Conservation (phyloP, 495 filamentous ascomycete species). For the Aspergillus ostianus region DNA sequence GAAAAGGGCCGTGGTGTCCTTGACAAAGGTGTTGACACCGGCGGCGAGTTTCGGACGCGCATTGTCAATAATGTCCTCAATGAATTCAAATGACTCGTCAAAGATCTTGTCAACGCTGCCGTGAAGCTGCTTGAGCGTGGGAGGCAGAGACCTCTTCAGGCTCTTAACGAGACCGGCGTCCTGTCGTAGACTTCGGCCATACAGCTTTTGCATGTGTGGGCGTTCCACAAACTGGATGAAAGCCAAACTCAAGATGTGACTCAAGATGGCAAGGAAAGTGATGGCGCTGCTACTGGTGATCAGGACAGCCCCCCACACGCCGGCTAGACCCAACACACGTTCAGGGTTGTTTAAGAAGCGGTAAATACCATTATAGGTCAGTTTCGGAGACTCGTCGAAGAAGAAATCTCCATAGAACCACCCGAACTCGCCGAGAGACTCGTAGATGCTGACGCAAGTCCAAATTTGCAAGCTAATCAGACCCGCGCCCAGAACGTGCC, state of each 20-base stretch:
- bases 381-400: slow-evolving; percentile 74
- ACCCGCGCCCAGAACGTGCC: slow-evolving; percentile 79
- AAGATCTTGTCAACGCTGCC: slow-evolving; percentile 85
- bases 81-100: slow-evolving; percentile 76
- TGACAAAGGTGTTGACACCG: slow-evolving; percentile 81
- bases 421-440: slow-evolving; percentile 94
- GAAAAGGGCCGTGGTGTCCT: slow-evolving; percentile 85
- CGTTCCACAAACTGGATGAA: slow-evolving; percentile 95
- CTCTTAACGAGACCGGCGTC: slow-evolving; percentile 91
- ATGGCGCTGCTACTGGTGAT: slow-evolving; percentile 85
- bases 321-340: slow-evolving; percentile 86
- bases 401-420: slow-evolving; percentile 99
- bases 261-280: slow-evolving; percentile 78
- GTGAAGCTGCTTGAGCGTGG: slow-evolving; percentile 72
- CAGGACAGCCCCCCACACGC: slow-evolving; percentile 92
- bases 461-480: slow-evolving; percentile 86
- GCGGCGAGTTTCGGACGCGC: slow-evolving; percentile 85
- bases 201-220: slow-evolving; percentile 98
- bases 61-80: slow-evolving; percentile 86
- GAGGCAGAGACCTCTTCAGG: slow-evolving; percentile 81
- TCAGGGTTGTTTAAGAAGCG: slow-evolving; percentile 98
- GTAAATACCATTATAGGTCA: slow-evolving; percentile 96
- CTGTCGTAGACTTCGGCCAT: slow-evolving; percentile 76
- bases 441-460: slow-evolving; percentile 92
- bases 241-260: slow-evolving; percentile 76